Evolutionary conservation across 2,329 filamentous ascomycete genomes (phyloP).

Genomic region (Colletotrichum theobromicola): DNA sequence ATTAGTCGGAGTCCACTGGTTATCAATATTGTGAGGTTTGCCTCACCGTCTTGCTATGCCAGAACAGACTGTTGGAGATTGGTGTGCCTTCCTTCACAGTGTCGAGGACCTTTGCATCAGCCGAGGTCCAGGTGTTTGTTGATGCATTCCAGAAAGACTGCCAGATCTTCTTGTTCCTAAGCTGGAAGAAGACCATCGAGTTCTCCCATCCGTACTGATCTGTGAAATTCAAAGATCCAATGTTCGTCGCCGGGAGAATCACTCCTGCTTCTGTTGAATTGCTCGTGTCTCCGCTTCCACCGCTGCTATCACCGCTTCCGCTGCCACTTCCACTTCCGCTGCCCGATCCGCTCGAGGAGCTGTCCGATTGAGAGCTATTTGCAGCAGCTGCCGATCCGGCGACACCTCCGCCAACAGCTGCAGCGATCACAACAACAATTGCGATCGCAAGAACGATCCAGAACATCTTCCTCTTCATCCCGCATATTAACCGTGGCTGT

Average conservation of each 20-base stretch:
- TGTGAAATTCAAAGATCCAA: slow-evolving; percentile 19
- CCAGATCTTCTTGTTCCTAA: neutral
- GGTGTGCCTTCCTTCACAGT: slow-evolving; percentile 15
- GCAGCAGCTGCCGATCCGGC: neutral
- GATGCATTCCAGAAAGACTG: slow-evolving; percentile 16
- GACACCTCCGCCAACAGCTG: slow-evolving; percentile 14
- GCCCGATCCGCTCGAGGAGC: neutral
- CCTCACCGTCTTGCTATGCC: slow-evolving; percentile 8
- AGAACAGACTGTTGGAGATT: slow-evolving; percentile 19
- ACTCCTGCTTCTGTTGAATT: neutral
- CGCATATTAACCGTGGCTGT: neutral
- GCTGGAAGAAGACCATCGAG: slow-evolving; percentile 12
- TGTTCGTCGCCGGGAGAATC: neutral
- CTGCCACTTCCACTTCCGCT: neutral
- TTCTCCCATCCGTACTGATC: slow-evolving; percentile 17
- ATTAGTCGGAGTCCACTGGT: neutral
- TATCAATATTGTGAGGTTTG: too few relatives aligned
- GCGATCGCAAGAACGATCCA: slow-evolving; percentile 6
- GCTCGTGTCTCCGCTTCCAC: neutral
- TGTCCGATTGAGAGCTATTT: slow-evolving; percentile 2
- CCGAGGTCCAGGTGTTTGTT: neutral
- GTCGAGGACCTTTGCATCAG: neutral
- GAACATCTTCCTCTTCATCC: slow-evolving; percentile 12
- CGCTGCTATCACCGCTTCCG: neutral
- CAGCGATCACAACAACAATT: slow-evolving; percentile 3